Evolutionary conservation across 805 yeast species (phyloP).

Genomic region (Candida gorgasii): DNA sequence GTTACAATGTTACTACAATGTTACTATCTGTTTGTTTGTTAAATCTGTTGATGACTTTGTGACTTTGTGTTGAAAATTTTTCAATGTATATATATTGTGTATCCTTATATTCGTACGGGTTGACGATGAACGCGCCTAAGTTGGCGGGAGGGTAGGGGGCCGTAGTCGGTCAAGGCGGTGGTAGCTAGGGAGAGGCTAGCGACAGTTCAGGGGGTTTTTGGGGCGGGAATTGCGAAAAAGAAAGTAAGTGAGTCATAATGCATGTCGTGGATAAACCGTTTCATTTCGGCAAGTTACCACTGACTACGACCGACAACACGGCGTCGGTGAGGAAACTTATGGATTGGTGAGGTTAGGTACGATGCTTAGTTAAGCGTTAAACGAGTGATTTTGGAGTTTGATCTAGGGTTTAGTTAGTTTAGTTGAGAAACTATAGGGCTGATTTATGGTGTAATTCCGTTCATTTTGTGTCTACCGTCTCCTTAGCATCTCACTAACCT

Average conservation of each 20-base stretch:
- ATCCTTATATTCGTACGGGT: constrained; percentile 4
- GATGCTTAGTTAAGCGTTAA: no score
- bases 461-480: no score
- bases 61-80: constrained; percentile 1
- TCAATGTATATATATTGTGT: background rate
- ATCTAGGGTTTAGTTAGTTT: no score
- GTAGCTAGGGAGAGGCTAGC: background rate
- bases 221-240: background rate
- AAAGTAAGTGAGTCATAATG: constrained; percentile 7
- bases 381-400: no score
- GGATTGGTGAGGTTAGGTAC: no score
- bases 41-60: constrained; percentile 2
- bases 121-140: background rate
- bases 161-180: background rate
- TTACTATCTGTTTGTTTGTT: no score
- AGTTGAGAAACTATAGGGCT: no score
- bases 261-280: background rate
- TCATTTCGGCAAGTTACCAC: background rate
- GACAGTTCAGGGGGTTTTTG: background rate
- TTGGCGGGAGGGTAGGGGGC: no score
- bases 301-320: no score
- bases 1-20: background rate
- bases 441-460: no score
- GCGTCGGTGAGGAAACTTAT: background rate
- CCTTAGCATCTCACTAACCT: no score